A percentile compares a stretch with the other conserved stretches of the same genome.
These are phyloP conservation scores for Aspergillus brunneoviolaceus DNA, from an alignment of 2,329 filamentous ascomycete species.

Conservation along the genomic window DNA sequence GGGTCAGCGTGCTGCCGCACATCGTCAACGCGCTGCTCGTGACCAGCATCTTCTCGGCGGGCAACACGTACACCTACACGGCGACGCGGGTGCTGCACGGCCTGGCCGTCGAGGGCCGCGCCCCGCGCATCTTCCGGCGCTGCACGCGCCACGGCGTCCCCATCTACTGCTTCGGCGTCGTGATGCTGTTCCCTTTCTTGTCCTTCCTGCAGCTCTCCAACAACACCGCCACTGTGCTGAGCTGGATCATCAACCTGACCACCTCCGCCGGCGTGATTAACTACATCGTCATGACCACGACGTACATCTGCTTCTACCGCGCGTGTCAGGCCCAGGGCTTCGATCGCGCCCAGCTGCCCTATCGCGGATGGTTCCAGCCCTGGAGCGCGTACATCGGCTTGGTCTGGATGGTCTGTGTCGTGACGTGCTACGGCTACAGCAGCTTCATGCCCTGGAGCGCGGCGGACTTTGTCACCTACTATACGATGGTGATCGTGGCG, in stretches of 20 bases:
- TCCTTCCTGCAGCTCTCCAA: slow-evolving; percentile 67
- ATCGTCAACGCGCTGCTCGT: slow-evolving; percentile 71
- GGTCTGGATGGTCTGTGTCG: slow-evolving; percentile 63
- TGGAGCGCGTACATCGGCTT: slow-evolving; percentile 63
- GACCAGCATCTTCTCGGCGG: slow-evolving; percentile 65
- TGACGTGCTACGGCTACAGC: slow-evolving; percentile 68
- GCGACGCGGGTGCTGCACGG: slow-evolving; percentile 66
- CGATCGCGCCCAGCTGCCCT: slow-evolving; percentile 63
- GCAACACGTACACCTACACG: slow-evolving; percentile 66
- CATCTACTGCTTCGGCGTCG: slow-evolving; percentile 63
- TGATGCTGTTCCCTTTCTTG: slow-evolving; percentile 63
- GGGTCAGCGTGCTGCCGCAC: slow-evolving; percentile 62
- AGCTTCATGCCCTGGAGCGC: slow-evolving; percentile 60
- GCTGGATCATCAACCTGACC: slow-evolving; percentile 26
- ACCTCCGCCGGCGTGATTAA: slow-evolving; percentile 24
- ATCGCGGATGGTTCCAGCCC: slow-evolving; percentile 66
- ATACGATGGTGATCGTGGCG: slow-evolving; percentile 64
- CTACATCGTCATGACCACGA: slow-evolving; percentile 58
- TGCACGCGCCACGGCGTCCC: slow-evolving; percentile 64
- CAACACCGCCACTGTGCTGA: slow-evolving; percentile 60
- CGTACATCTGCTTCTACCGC: slow-evolving; percentile 68
- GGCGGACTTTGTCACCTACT: slow-evolving; percentile 66
- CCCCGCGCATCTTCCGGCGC: slow-evolving; percentile 44
- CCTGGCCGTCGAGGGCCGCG: slow-evolving; percentile 65
- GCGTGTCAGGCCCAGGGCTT: slow-evolving; percentile 67